Percentiles rank a stretch among this genome's conserved stretches.
phyloP scores from a whole-genome alignment of 495 filamentous ascomycete genomes.

The Chaetomium fimeti region DNA sequence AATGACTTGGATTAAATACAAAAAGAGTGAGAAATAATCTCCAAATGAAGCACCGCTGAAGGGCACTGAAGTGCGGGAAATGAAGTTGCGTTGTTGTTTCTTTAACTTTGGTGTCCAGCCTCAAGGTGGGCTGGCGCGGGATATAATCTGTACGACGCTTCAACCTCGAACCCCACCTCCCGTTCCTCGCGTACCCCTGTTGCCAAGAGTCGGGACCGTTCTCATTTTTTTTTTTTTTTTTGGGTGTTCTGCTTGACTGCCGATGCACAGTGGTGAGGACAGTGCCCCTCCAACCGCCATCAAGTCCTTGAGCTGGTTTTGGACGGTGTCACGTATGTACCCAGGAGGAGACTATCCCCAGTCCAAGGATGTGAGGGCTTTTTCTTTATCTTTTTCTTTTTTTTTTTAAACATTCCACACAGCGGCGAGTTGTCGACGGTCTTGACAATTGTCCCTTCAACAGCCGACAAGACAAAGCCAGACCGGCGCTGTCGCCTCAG shows the following conservation, averaged over 20 bases:
- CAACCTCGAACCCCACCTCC: conserved; percentile 1
- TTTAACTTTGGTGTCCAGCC: too few relatives aligned
- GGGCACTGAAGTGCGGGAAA: too few relatives aligned
- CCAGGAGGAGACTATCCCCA: conserved; percentile 11
- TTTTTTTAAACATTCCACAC: not conserved
- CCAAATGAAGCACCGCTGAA: too few relatives aligned
- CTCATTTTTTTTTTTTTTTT: conserved; percentile 10
- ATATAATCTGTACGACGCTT: too few relatives aligned
- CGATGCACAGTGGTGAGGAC: conserved; percentile 14
- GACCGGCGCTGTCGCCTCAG: conserved; percentile 2
- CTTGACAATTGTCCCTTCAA: conserved; percentile 14
- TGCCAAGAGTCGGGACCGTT: conserved; percentile 10
- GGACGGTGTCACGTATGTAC: not conserved
- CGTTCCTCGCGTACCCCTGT: not conserved
- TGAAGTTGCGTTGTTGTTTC: too few relatives aligned
- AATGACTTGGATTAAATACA: too few relatives aligned
- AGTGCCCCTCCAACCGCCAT: conserved; percentile 17
- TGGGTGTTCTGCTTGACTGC: not conserved
- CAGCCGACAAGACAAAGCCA: conserved; percentile 7
- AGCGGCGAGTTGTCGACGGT: conserved; percentile 15
- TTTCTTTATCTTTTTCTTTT: not conserved
- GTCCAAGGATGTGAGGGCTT: conserved; percentile 18
- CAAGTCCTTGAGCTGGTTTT: conserved; percentile 13
- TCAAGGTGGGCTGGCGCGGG: too few relatives aligned
- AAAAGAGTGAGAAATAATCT: too few relatives aligned